These are phyloP conservation scores for Ophiocordyceps camponoti-leonardi DNA, from an alignment of 2,329 filamentous ascomycete species.

Conservation along the genomic window DNA sequence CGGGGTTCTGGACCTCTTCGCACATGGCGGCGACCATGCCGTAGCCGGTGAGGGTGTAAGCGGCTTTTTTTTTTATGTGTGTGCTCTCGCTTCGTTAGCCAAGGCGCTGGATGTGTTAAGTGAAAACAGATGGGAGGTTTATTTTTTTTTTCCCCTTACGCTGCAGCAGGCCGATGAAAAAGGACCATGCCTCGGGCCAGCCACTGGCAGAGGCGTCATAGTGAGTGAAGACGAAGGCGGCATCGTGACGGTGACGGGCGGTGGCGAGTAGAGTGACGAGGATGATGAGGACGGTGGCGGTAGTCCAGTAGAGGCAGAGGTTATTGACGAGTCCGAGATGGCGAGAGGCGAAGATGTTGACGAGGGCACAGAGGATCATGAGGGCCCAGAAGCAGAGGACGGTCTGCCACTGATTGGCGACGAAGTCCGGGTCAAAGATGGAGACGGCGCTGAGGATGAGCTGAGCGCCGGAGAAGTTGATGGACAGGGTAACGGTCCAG, in stretches of 20 bases:
- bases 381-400: slow-evolving; percentile 59
- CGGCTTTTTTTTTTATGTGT: slow-evolving; percentile 8
- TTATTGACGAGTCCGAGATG: slow-evolving; percentile 53
- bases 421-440: slow-evolving; percentile 45
- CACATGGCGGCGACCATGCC: slow-evolving; percentile 37
- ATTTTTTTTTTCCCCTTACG: slow-evolving; percentile 12
- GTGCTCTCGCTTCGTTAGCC: no score
- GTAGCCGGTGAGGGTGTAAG: slow-evolving; percentile 27
- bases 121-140: no score
- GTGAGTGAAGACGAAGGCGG: slow-evolving; percentile 46
- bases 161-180: slow-evolving; percentile 36
- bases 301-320: slow-evolving; percentile 56
- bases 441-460: slow-evolving; percentile 51
- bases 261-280: slow-evolving; percentile 51
- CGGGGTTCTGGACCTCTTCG: slow-evolving; percentile 43
- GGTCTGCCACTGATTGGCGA: slow-evolving; percentile 48
- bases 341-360: slow-evolving; percentile 46
- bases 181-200: slow-evolving; percentile 50
- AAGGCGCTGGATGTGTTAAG: no score
- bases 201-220: slow-evolving; percentile 54
- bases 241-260: slow-evolving; percentile 45
- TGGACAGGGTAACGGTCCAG: slow-evolving; percentile 53
- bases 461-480: slow-evolving; percentile 51
- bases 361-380: slow-evolving; percentile 42
- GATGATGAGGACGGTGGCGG: slow-evolving; percentile 51